Evolutionary conservation across 78 protist genomes (phyloP), one percentile per base, ranked within the genome.

Genomic region (Anaeramoeba flamelloides): DNA sequence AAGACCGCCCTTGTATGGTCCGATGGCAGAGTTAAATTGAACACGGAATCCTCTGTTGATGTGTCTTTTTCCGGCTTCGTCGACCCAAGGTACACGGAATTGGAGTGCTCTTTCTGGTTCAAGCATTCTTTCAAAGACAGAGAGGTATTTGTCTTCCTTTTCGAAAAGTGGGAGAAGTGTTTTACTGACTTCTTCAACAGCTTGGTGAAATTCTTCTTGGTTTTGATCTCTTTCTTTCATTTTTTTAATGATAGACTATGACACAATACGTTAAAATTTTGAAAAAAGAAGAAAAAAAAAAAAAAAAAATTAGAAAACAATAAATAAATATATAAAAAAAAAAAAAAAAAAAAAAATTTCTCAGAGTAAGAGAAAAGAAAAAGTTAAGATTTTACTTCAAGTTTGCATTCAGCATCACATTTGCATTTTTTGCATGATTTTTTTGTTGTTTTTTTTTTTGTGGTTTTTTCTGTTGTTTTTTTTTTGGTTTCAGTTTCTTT

Each of bases 1-100:
- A 32, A 89, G 82, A 4, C 92, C 92, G 8, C 92, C 92, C 81
- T 89, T 89, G 83, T 87, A 87, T 12, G 92, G 92, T 0, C 92
- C 92, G 37, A 87, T 0, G 8, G 92, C 88, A 31, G 64, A 34
- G 85, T 82, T 87, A 75, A 82, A 87, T 40, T 87, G 88, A 38
- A 89, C 90, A 38, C 92, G 89, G 81, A 37, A 88, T 31, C 92
- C 92, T 1, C 89, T 80, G 82, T 89, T 88, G 30, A 89, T 85
- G 2, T 75, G 65, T 22, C 37, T 17, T 37, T 30, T 31, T 33
- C 90, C 91, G 0, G 40, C 2, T 41, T 88, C 91, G 1, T 82
- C 86, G 34, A 31, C 0, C 92, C 92, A 89, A 17, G 89, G 86
- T 38, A 89, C 92, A n/a, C 90, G 87, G 86, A 87, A 87, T n/a